Evolutionary conservation across 352 stramenopile species (phyloP).

Genomic region (Phytophthora cajani): DNA sequence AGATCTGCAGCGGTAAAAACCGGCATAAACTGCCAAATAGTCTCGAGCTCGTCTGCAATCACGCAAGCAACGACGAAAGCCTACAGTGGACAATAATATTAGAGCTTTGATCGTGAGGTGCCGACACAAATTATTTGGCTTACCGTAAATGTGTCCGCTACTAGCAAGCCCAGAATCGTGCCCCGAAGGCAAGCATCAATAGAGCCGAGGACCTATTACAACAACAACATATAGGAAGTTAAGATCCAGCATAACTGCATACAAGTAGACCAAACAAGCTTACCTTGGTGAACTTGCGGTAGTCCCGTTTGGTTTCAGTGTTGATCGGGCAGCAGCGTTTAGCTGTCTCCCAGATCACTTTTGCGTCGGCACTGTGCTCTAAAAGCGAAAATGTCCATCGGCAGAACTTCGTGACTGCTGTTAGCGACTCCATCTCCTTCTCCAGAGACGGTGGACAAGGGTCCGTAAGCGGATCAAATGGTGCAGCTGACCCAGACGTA

Average conservation of each 20-base stretch:
- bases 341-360: constrained; percentile 89
- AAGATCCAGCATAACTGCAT: constrained; percentile 1
- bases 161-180: constrained; percentile 82
- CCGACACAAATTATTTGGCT: not conserved
- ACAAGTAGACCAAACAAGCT: not conserved
- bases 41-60: constrained; percentile 67
- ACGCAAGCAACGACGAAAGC: constrained; percentile 88
- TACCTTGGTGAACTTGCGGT: constrained; percentile 90
- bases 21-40: constrained; percentile 80
- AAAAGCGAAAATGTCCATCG: constrained; percentile 89
- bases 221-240: constrained; percentile 1
- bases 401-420: constrained; percentile 84
- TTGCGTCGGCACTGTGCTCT: constrained; percentile 84
- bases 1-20: constrained; percentile 84
- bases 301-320: constrained; percentile 86
- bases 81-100: constrained; percentile 33
- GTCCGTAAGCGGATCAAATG: constrained; percentile 68
- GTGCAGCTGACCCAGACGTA: constrained; percentile 11
- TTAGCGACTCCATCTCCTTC: constrained; percentile 83
- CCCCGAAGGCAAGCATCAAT: constrained; percentile 86
- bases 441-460: constrained; percentile 70
- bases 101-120: not conserved
- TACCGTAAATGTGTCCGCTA: constrained; percentile 87
- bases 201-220: constrained; percentile 70
- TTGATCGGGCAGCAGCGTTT: constrained; percentile 89